Conservation (phyloP, 352 stramenopile species). For the Halophytophthora polymorphica region DNA sequence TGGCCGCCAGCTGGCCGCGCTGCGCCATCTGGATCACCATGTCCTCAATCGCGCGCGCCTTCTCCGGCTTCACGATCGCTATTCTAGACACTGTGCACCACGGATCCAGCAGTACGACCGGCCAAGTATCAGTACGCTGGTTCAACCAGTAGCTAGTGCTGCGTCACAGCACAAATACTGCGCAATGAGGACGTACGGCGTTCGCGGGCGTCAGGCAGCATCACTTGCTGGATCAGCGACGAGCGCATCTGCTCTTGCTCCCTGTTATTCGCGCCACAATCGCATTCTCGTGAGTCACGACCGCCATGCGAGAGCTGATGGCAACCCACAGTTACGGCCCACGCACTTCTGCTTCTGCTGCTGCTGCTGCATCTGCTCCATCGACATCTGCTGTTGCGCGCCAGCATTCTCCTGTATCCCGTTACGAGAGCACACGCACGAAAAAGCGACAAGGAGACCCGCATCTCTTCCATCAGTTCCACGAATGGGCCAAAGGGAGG, state of each 20-base stretch:
- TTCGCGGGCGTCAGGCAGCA: slow-evolving; percentile 76
- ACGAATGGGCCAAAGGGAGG: too few relatives aligned
- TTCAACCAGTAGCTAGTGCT: neutral
- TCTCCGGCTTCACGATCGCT: slow-evolving; percentile 87
- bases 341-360: slow-evolving; percentile 81
- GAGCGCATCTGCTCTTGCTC: slow-evolving; percentile 82
- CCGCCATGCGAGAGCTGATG: neutral
- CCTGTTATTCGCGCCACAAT: slow-evolving; percentile 9
- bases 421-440: too few relatives aligned
- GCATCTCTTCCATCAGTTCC: too few relatives aligned
- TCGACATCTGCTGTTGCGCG: slow-evolving; percentile 44
- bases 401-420: slow-evolving; percentile 9
- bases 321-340: neutral
- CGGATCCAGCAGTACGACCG: neutral
- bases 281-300: neutral
- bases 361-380: slow-evolving; percentile 84
- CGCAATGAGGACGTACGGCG: slow-evolving; percentile 46
- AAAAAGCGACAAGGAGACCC: too few relatives aligned
- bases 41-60: slow-evolving; percentile 80
- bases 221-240: slow-evolving; percentile 73
- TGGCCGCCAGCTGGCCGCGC: slow-evolving; percentile 68
- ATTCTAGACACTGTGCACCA: slow-evolving; percentile 75
- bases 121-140: neutral
- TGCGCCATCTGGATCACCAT: slow-evolving; percentile 88
- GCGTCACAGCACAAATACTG: neutral